Evolutionary conservation across 148 eudicot species (phyloP).

Genomic region (Cornus suecica): DNA sequence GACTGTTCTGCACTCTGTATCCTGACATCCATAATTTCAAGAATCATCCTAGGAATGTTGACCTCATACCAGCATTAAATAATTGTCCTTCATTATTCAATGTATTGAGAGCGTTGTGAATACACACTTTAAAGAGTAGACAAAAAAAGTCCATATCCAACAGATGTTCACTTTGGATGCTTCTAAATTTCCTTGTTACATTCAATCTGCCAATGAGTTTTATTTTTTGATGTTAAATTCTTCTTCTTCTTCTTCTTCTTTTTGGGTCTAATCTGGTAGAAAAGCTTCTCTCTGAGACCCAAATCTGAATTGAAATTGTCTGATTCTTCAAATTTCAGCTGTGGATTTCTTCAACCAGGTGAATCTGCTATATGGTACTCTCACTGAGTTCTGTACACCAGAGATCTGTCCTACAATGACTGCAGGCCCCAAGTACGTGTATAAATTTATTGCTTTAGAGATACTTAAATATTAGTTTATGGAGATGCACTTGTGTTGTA

Average conservation of each 20-base stretch:
- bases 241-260: background rate
- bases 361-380: slow-evolving; percentile 96
- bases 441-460: background rate
- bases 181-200: background rate
- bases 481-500: background rate
- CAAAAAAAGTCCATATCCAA: background rate
- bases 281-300: background rate
- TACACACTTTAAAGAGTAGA: background rate
- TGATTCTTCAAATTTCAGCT: slow-evolving; percentile 57
- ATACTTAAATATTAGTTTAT: background rate
- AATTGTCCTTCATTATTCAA: background rate
- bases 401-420: slow-evolving; percentile 94
- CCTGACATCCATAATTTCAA: too few species aligned
- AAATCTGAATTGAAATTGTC: slow-evolving; percentile 18
- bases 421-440: slow-evolving; percentile 92
- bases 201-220: background rate
- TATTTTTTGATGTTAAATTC: background rate
- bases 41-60: too few species aligned
- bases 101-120: background rate
- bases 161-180: background rate
- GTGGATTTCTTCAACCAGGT: slow-evolving; percentile 99
- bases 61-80: background rate
- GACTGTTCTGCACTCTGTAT: too few species aligned
- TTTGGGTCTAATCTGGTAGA: background rate
- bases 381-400: slow-evolving; percentile 92